phyloP scores from a whole-genome alignment of 2,329 filamentous ascomycete species.

The Neoscytalidium dimidiatum region DNA sequence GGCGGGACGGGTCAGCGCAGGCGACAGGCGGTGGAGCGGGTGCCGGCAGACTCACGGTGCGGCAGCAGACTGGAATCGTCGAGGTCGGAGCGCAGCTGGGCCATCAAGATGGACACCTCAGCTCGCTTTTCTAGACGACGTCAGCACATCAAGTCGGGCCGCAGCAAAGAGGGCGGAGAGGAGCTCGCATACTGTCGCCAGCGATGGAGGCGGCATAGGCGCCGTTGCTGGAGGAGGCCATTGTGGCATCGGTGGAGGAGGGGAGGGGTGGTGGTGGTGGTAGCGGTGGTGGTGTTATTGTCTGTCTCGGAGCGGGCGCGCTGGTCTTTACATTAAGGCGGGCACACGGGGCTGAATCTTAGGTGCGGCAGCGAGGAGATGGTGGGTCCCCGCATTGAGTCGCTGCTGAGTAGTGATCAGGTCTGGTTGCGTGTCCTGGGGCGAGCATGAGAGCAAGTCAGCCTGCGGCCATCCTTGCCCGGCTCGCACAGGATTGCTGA shows the following conservation, averaged over 20 bases:
- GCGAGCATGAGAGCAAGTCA: conserved; percentile 19
- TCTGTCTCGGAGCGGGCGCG: conserved; percentile 1
- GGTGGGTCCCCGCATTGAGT: conserved; percentile 21
- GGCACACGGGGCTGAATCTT: conserved; percentile 20
- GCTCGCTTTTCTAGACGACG: conserved; percentile 61
- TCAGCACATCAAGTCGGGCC: conserved; percentile 1
- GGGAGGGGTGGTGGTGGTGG: background rate
- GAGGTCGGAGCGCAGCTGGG: conserved; percentile 64
- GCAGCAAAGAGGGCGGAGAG: background rate
- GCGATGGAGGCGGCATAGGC: conserved; percentile 19
- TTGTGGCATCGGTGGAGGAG: conserved; percentile 6
- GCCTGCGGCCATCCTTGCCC: conserved; percentile 13
- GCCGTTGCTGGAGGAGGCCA: conserved; percentile 15
- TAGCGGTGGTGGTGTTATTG: background rate
- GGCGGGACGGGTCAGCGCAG: conserved; percentile 4
- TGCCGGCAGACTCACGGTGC: conserved; percentile 53
- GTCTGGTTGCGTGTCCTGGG: conserved; percentile 11
- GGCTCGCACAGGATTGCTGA: conserved; percentile 16
- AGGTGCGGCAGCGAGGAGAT: conserved; percentile 11
- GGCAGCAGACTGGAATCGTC: conserved; percentile 59
- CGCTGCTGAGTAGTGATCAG: conserved; percentile 16
- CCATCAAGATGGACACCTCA: conserved; percentile 66
- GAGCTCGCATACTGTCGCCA: conserved; percentile 12
- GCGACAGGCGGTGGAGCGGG: background rate
- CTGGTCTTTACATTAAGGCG: conserved; percentile 17